phyloP scores from a whole-genome alignment of 2,329 filamentous ascomycete genomes.

The Plectosphaerella sp. region DNA sequence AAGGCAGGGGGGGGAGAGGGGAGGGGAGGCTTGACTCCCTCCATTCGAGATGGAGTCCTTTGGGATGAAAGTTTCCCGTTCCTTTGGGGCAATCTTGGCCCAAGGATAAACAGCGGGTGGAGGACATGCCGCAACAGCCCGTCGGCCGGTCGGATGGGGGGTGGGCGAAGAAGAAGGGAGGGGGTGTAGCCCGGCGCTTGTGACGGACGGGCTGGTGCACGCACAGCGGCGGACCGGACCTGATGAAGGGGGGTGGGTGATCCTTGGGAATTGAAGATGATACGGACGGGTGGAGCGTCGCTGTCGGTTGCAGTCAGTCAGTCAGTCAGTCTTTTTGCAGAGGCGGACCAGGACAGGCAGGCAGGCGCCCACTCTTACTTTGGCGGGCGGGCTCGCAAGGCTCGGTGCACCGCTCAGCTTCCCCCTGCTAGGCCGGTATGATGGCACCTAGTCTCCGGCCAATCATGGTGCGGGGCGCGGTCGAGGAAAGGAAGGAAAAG shows the following conservation, averaged over 20 bases:
- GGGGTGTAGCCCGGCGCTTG: conserved; percentile 3
- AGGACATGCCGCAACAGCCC: neutral
- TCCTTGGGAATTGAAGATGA: neutral
- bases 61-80: conserved; percentile 1
- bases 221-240: neutral
- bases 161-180: conserved; percentile 3
- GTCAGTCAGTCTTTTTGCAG: no score
- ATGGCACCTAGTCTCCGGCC: neutral
- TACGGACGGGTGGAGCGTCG: neutral
- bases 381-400: neutral
- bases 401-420: neutral
- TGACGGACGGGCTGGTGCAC: neutral
- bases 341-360: no score
- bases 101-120: neutral
- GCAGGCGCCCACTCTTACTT: no score
- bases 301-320: neutral
- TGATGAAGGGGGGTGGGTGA: neutral
- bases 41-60: neutral
- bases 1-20: neutral
- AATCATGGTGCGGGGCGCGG: neutral
- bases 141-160: neutral
- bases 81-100: neutral
- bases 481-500: conserved; percentile 7
- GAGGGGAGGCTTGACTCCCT: conserved; percentile 7
- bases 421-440: neutral